Conservation (phyloP, 768 basidiomycete species). For the Lanmaoa rubissima region DNA sequence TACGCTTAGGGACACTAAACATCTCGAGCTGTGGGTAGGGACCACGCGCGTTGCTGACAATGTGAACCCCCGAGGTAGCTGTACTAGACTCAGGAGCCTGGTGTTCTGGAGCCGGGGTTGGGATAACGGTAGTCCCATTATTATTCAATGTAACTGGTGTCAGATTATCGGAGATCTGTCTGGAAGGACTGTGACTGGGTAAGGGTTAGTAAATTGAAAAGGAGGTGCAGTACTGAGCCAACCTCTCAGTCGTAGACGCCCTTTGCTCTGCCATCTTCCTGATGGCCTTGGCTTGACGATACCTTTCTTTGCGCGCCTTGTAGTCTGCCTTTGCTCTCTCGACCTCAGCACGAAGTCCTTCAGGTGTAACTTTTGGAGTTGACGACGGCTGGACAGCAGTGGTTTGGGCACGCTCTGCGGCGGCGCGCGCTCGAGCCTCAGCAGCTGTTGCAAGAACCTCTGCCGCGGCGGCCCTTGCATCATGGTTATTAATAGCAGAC, state of each 20-base stretch:
- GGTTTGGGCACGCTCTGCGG: constrained; percentile 1
- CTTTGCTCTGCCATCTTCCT: constrained; percentile 41
- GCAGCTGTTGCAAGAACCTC: constrained; percentile 19
- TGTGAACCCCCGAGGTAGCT: constrained; percentile 34
- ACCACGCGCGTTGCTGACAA: constrained; percentile 62
- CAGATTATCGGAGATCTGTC: constrained; percentile 24
- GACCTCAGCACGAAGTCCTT: constrained; percentile 40
- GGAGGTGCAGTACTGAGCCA: neutral
- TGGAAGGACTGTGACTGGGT: constrained; percentile 21
- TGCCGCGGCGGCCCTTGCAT: constrained; percentile 10
- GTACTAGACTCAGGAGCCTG: constrained; percentile 18
- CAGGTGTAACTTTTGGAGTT: constrained; percentile 9
- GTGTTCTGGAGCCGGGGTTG: constrained; percentile 8
- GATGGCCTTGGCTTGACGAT: constrained; percentile 56
- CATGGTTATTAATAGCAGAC: neutral
- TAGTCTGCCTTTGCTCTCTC: constrained; percentile 67
- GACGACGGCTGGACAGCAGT: neutral
- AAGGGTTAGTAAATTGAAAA: constrained; percentile 6
- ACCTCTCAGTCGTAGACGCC: constrained; percentile 30
- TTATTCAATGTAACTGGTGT: constrained; percentile 5
- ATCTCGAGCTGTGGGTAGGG: constrained; percentile 64
- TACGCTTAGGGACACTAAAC: constrained; percentile 50
- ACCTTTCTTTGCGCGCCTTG: constrained; percentile 67
- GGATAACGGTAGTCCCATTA: neutral
- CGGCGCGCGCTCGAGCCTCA: constrained; percentile 13